These are phyloP conservation scores for Cyclotella choctawhatcheeana DNA, from an alignment of 108 stramenopile species.

Conservation along the genomic window DNA sequence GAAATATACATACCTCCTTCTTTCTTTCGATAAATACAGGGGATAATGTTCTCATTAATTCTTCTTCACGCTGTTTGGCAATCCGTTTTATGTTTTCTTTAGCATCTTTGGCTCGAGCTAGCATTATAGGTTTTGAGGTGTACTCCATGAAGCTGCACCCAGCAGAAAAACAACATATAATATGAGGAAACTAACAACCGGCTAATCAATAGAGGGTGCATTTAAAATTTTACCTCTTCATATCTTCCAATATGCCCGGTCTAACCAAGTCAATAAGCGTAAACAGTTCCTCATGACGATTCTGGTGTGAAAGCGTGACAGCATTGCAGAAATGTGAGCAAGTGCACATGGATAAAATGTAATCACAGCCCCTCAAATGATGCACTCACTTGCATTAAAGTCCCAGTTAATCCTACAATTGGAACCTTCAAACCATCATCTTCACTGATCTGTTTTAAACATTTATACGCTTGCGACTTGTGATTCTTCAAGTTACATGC, in stretches of 20 bases:
- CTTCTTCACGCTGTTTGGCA: constrained; percentile 45
- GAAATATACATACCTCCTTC: too few relatives aligned
- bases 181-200: too few relatives aligned
- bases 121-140: constrained; percentile 62
- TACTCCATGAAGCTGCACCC: constrained; percentile 62
- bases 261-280: constrained; percentile 81
- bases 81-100: constrained; percentile 33
- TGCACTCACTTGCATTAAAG: constrained; percentile 19
- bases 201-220: too few relatives aligned
- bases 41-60: constrained; percentile 52
- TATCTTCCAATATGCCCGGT: constrained; percentile 62
- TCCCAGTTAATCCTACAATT: constrained; percentile 52
- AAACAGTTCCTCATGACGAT: constrained; percentile 76
- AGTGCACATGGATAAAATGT: too few relatives aligned
- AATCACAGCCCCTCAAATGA: too few relatives aligned
- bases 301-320: too few relatives aligned
- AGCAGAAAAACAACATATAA: too few relatives aligned
- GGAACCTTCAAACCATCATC: constrained; percentile 43
- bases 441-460: constrained; percentile 37
- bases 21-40: constrained; percentile 62
- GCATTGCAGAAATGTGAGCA: constrained; percentile 56
- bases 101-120: constrained; percentile 64
- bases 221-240: too few relatives aligned
- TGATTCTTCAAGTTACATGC: constrained; percentile 72
- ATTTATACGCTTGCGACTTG: constrained; percentile 30